phyloP scores from a whole-genome alignment of 106 monocot genomes.

The Agapanthus africanus region DNA sequence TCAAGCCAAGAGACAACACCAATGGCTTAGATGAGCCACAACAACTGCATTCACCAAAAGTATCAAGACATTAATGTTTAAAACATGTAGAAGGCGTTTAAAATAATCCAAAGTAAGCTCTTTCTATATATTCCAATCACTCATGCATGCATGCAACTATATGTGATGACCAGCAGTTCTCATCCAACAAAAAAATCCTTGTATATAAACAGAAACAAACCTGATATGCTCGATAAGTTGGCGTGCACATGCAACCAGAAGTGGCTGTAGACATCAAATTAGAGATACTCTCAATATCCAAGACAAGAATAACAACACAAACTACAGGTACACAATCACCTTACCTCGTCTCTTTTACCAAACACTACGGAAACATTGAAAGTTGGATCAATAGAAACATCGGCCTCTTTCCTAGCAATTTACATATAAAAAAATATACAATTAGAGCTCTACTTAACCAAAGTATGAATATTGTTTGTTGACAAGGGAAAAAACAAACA shows the following conservation, averaged over 20 bases:
- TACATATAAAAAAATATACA: neutral
- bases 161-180: neutral
- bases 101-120: neutral
- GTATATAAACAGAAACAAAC: conserved; percentile 13
- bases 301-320: neutral
- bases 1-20: conserved; percentile 47
- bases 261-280: conserved; percentile 45
- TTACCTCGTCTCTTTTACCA: conserved; percentile 94
- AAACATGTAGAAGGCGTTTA: neutral
- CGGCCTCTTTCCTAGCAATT: conserved; percentile 50
- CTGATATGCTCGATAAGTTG: conserved; percentile 92
- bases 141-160: neutral
- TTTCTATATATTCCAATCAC: neutral
- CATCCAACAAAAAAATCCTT: neutral
- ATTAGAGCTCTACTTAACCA: neutral
- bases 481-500: neutral
- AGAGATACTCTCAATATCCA: neutral
- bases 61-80: neutral
- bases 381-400: conserved; percentile 42
- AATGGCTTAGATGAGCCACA: conserved; percentile 35
- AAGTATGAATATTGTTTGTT: neutral
- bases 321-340: neutral
- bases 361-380: conserved; percentile 61
- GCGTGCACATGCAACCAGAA: conserved; percentile 65
- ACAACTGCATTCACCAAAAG: conserved; percentile 18